Evolutionary conservation across 257 asterid genomes (phyloP).

Genomic region (Gentiana straminea): DNA sequence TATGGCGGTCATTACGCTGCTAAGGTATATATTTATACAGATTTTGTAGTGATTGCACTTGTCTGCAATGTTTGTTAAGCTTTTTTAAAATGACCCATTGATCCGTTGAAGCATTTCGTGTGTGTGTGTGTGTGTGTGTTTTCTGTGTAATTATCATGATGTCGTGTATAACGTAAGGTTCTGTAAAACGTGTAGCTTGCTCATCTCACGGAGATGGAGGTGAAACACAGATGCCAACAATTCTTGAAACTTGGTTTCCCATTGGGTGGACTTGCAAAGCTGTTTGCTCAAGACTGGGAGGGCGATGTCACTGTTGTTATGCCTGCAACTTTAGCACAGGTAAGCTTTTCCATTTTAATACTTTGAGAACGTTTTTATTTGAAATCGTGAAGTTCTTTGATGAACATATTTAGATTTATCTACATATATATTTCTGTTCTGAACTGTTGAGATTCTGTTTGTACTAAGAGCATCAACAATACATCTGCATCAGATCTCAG

Average conservation of each 20-base stretch:
- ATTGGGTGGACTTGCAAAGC: conserved; percentile 70
- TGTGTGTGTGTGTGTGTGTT: no score
- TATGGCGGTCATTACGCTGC: conserved; percentile 96
- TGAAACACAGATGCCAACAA: conserved; percentile 89
- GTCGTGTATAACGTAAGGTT: neutral
- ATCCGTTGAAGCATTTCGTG: no score
- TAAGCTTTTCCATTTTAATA: conserved; percentile 9
- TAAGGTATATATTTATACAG: conserved; percentile 35
- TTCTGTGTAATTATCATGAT: no score
- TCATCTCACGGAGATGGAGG: conserved; percentile 89
- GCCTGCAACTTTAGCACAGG: conserved; percentile 98
- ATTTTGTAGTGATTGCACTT: neutral
- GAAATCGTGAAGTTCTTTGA: no score
- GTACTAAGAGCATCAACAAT: no score
- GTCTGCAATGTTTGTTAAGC: neutral
- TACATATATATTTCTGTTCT: no score
- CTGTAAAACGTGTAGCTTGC: conserved; percentile 51
- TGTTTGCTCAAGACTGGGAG: conserved; percentile 99
- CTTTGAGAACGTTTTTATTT: no score
- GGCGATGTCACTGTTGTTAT: conserved; percentile 92
- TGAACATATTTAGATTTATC: no score
- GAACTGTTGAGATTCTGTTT: no score
- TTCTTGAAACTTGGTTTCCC: conserved; percentile 87
- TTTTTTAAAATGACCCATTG: neutral
- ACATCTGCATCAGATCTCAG: no score